Evolutionary conservation across 2,329 filamentous ascomycete genomes (phyloP), one percentile per base, ranked within the genome.

Genomic region (Zymoseptoria crescenta): DNA sequence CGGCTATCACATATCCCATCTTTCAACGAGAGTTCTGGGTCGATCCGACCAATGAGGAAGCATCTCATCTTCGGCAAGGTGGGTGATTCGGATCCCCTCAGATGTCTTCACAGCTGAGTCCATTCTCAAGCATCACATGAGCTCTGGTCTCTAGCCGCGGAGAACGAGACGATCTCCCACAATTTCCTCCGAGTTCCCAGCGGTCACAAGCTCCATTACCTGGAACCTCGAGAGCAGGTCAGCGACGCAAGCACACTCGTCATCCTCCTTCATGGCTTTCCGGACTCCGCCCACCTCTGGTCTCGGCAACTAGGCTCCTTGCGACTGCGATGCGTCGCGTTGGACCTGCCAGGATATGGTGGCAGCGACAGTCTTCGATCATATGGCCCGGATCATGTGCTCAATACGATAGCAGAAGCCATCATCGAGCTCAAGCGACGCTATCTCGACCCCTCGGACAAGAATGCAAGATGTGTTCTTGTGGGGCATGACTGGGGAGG

Each of bases 261-360:
- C 9, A 75, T 84, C 49, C 80, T 84, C 64, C 72, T 84, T 19
- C 82, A 85, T 68, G 82, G 83, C 45, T 85, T 83, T 59, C 83
- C 83, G 6, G 82, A 85, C 64, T 83, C 81, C 58, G 83, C 76
- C 70, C 74, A 78, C 9, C 70, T 84, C 55, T 85, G 81, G 80
- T 75, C 76, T 52, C 72, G 78, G 55, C 69, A 82, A 24, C 70
- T 84, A 20, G 69, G 70, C 48, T 77, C 76, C 0, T 69, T 76
- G 28, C 69, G 72, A 27, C 60, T 74, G 27, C 64, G 75, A 78
- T 20, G 77, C 76, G 75, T 85, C 30, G 81, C 81, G 0, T 73
- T 84, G 48, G 83, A 85, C 65, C 68, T 85, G 6, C 83, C 83
- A 19, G 82, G 83, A 1, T 84, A 80, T 62, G 83, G 83, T 41